Evolutionary conservation across 306 rosid genomes (phyloP).

Genomic region (Vachellia pachyceras): DNA sequence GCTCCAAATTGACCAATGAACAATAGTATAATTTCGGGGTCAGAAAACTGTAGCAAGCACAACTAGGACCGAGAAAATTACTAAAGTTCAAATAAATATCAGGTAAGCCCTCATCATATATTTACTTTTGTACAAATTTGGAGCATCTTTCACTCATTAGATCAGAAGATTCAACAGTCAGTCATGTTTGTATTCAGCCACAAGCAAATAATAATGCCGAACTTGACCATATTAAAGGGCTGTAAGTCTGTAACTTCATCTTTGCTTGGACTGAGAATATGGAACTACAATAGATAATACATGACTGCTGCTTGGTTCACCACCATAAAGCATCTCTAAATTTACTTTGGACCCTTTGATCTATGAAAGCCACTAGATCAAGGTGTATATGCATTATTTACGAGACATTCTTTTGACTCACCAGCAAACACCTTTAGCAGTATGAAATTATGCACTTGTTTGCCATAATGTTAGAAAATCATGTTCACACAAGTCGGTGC

Average conservation of each 20-base stretch:
- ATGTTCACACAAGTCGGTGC: too few relatives aligned
- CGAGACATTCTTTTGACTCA: conserved; percentile 25
- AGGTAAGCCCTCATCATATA: background rate
- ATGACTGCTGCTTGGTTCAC: conserved; percentile 1
- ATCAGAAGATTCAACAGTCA: conserved; percentile 12
- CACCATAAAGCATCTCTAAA: conserved; percentile 1
- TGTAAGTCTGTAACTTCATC: background rate
- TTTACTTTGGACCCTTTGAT: background rate
- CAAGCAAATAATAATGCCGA: conserved; percentile 10
- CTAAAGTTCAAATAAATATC: background rate
- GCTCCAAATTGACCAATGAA: conserved; percentile 34
- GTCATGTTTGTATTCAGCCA: conserved; percentile 18
- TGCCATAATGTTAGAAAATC: too few relatives aligned
- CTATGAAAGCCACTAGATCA: conserved; percentile 7
- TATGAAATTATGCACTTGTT: background rate
- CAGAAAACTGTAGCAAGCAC: conserved; percentile 6
- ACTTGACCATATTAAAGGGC: conserved; percentile 24
- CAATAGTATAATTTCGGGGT: background rate
- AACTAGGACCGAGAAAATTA: background rate
- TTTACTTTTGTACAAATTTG: conserved; percentile 7
- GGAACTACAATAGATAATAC: conserved; percentile 10
- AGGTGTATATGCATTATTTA: conserved; percentile 20
- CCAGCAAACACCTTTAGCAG: conserved; percentile 19
- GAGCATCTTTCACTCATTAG: background rate
- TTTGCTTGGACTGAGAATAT: conserved; percentile 1